phyloP scores from a whole-genome alignment of 768 basidiomycete genomes.

The Cystobasidiopsis lactophilus region DNA sequence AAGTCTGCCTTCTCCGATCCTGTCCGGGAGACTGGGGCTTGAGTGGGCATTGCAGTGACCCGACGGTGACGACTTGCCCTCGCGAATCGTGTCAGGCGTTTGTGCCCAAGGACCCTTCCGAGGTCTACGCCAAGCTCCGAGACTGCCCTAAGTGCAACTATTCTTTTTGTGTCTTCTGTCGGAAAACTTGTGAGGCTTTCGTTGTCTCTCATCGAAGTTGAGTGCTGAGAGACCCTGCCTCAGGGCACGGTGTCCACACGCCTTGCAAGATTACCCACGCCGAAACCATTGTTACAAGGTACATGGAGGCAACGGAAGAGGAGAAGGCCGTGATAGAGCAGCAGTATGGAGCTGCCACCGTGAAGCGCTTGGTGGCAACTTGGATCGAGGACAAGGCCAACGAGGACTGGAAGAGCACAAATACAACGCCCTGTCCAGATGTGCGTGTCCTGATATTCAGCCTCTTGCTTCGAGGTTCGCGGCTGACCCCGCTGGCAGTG shows the following conservation, averaged over 20 bases:
- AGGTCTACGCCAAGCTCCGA: conserved; percentile 15
- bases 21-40: neutral
- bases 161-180: conserved; percentile 17
- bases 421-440: conserved; percentile 14
- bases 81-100: conserved; percentile 14
- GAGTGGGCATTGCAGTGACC: conserved; percentile 7
- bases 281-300: conserved; percentile 10
- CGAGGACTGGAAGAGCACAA: conserved; percentile 12
- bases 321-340: conserved; percentile 11
- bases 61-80: conserved; percentile 17
- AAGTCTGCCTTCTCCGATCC: neutral
- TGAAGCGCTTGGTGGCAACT: conserved; percentile 14
- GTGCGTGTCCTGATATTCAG: neutral
- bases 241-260: conserved; percentile 16
- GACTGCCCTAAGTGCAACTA: conserved; percentile 9
- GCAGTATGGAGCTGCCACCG: conserved; percentile 14
- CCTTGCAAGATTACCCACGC: conserved; percentile 14
- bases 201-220: neutral
- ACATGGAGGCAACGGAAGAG: conserved; percentile 6
- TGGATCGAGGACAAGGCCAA: conserved; percentile 17
- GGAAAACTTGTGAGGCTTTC: conserved; percentile 4
- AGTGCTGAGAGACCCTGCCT: neutral
- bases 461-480: no score
- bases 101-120: conserved; percentile 11
- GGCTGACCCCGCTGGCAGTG: no score